phyloP scores from a whole-genome alignment of 768 basidiomycete genomes.

The Leucocoprinus leucothites region DNA sequence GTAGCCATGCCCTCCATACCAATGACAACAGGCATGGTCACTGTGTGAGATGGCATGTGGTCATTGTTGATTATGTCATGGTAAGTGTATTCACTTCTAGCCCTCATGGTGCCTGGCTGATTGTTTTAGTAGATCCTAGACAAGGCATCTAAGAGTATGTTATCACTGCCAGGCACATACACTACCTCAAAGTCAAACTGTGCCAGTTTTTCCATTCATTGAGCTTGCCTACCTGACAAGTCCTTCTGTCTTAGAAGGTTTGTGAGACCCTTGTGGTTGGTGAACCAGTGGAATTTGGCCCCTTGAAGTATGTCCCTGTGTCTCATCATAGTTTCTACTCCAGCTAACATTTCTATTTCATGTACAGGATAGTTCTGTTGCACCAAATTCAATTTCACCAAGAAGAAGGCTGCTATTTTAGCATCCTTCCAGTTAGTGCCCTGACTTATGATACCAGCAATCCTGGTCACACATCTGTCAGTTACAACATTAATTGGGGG shows the following conservation, averaged over 20 bases:
- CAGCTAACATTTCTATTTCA: conserved; percentile 35
- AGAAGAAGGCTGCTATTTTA: conserved; percentile 28
- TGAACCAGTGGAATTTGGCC: conserved; percentile 22
- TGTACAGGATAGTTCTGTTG: too few species aligned
- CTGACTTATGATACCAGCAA: conserved; percentile 25
- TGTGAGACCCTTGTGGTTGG: conserved; percentile 26
- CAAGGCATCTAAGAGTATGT: conserved; percentile 28
- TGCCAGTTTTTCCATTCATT: conserved; percentile 33
- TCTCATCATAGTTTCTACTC: conserved; percentile 29
- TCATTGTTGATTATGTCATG: conserved; percentile 17
- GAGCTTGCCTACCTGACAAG: conserved; percentile 29
- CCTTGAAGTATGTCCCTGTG: conserved; percentile 29
- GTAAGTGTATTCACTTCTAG: too few species aligned
- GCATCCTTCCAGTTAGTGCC: conserved; percentile 22
- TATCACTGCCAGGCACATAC: too few species aligned
- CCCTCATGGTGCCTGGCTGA: conserved; percentile 15
- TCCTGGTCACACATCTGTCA: conserved; percentile 27
- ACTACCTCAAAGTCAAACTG: conserved; percentile 23
- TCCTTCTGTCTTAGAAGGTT: conserved; percentile 29
- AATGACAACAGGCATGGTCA: conserved; percentile 10
- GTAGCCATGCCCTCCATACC: conserved; percentile 1
- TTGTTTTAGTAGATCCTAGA: conserved; percentile 23
- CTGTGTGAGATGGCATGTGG: neutral
- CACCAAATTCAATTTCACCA: conserved; percentile 30
- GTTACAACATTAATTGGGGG: conserved; percentile 26